Percentiles rank a stretch among this genome's conserved stretches.
Evolutionary conservation across 192 early-diverging fungal genomes (phyloP).

Genomic region (Coemansia interrupta): DNA sequence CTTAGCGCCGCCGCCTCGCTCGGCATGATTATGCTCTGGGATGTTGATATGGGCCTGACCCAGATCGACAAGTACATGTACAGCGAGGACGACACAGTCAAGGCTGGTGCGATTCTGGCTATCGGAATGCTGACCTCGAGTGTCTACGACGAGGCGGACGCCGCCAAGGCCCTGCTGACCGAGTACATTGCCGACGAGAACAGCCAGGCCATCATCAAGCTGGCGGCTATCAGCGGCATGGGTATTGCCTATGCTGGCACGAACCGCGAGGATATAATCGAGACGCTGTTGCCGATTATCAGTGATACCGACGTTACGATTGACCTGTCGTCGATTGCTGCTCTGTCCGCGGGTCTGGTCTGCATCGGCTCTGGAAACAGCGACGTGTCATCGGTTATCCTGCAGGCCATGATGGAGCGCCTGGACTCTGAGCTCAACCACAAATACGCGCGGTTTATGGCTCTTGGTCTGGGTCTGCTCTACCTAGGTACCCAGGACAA

Average conservation of each 20-base stretch:
- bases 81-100: conserved; percentile 74
- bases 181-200: conserved; percentile 72
- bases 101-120: conserved; percentile 88
- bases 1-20: conserved; percentile 92
- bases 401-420: conserved; percentile 94
- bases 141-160: conserved; percentile 87
- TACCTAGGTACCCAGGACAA: conserved; percentile 90
- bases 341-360: conserved; percentile 87
- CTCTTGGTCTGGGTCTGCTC: conserved; percentile 84
- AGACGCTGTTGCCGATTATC: conserved; percentile 77
- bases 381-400: conserved; percentile 85
- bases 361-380: conserved; percentile 86
- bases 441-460: conserved; percentile 87
- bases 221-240: conserved; percentile 83
- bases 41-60: conserved; percentile 83
- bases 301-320: conserved; percentile 77
- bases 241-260: conserved; percentile 95
- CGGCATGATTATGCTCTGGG: conserved; percentile 92
- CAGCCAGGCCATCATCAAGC: conserved; percentile 56
- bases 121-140: conserved; percentile 90
- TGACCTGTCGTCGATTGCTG: conserved; percentile 86
- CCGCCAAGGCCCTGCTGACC: conserved; percentile 82
- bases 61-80: conserved; percentile 95
- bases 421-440: conserved; percentile 82
- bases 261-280: conserved; percentile 77